These are phyloP conservation scores for Ambrosiella xylebori DNA, from an alignment of 2,329 filamentous ascomycete genomes.

Conservation along the genomic window DNA sequence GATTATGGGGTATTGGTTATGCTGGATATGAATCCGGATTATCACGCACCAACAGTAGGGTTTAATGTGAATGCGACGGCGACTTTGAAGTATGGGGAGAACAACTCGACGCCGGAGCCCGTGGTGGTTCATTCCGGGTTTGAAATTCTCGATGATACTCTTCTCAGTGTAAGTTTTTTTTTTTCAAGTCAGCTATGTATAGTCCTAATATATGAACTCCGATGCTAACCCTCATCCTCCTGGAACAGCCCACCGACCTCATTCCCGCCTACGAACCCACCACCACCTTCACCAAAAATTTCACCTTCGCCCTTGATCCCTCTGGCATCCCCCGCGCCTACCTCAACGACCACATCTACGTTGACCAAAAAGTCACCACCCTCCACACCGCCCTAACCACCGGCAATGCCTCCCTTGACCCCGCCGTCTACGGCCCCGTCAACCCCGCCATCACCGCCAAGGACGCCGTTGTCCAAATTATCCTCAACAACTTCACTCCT, in stretches of 20 bases:
- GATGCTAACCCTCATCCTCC: not conserved
- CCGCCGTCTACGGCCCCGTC: conserved; percentile 26
- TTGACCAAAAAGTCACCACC: conserved; percentile 50
- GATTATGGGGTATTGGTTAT: conserved; percentile 29
- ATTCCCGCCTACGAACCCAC: conserved; percentile 20
- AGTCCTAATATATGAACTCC: not conserved
- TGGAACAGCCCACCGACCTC: conserved; percentile 41
- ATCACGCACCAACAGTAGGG: conserved; percentile 14
- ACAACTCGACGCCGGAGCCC: conserved; percentile 16
- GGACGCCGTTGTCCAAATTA: conserved; percentile 27
- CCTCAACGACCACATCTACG: conserved; percentile 31
- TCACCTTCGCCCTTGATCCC: conserved; percentile 40
- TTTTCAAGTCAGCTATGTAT: not conserved
- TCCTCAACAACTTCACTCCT: conserved; percentile 34
- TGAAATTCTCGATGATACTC: conserved; percentile 56
- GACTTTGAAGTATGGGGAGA: conserved; percentile 24
- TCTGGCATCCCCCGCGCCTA: conserved; percentile 40
- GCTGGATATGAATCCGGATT: conserved; percentile 28
- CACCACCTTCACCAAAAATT: conserved; percentile 19
- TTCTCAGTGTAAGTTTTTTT: conserved; percentile 27
- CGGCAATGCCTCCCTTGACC: conserved; percentile 27
- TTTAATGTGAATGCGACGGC: conserved; percentile 28
- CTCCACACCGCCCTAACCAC: conserved; percentile 53
- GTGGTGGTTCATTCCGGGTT: conserved; percentile 33
- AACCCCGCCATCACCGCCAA: conserved; percentile 25